A percentile compares a stretch with the other conserved stretches of the same genome.
These are phyloP conservation scores for Teratosphaeria zuluensis DNA, from an alignment of 2,329 filamentous ascomycete genomes.

Conservation along the genomic window DNA sequence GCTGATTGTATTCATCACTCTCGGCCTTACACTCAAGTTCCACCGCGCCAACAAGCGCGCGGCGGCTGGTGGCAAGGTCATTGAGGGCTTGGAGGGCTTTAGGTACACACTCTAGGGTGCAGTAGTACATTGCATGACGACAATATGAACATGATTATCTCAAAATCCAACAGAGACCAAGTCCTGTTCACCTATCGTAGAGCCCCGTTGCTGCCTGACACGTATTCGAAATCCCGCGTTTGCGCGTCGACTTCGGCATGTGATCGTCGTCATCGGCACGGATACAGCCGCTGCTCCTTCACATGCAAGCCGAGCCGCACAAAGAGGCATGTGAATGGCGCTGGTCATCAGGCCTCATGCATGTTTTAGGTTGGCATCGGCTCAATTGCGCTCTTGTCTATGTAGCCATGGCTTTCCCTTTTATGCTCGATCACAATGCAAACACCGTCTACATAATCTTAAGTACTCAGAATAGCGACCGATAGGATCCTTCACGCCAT, in stretches of 20 bases:
- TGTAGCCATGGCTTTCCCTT: not conserved
- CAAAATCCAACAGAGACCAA: not conserved
- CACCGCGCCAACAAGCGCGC: conserved; percentile 26
- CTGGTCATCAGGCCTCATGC: not conserved
- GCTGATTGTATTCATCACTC: conserved; percentile 21
- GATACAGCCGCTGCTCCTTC: not conserved
- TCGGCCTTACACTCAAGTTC: conserved; percentile 24
- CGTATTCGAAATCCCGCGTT: not conserved
- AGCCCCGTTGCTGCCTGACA: not conserved
- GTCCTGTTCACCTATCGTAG: no score
- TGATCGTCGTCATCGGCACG: not conserved
- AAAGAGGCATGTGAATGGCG: not conserved
- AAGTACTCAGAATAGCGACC: not conserved
- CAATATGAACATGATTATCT: not conserved
- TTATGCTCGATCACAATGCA: not conserved
- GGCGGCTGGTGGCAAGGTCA: conserved; percentile 25
- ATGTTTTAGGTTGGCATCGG: not conserved
- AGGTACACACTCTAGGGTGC: conserved; percentile 23
- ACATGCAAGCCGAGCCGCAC: not conserved
- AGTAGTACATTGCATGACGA: not conserved
- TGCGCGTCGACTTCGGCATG: not conserved
- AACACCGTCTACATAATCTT: not conserved
- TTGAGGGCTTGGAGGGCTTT: conserved; percentile 26
- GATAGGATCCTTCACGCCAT: not conserved
- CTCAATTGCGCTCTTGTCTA: not conserved